These are phyloP conservation scores for Alternaria tenuissima DNA, from an alignment of 2,329 filamentous ascomycete genomes.

Conservation along the genomic window DNA sequence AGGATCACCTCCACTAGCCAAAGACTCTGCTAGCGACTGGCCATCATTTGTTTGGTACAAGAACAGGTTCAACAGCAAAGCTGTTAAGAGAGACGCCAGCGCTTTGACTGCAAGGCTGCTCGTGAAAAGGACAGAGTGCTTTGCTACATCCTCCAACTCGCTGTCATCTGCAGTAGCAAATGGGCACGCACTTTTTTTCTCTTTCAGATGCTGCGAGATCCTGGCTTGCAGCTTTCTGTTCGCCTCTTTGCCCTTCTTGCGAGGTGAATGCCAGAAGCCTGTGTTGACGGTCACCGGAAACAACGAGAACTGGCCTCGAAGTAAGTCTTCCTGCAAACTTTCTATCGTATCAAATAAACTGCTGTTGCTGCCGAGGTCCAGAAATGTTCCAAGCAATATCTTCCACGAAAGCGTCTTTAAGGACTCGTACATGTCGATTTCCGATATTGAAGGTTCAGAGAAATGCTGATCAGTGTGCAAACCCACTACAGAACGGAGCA, in stretches of 20 bases:
- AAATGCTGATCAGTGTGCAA: neutral
- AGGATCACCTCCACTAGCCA: neutral
- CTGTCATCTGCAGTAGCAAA: neutral
- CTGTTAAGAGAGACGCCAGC: conserved; percentile 1
- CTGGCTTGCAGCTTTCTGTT: neutral
- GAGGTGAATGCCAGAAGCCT: conserved; percentile 4
- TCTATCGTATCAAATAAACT: neutral
- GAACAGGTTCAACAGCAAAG: neutral
- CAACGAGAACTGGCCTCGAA: conserved; percentile 2
- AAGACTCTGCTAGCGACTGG: neutral
- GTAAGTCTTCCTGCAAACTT: neutral
- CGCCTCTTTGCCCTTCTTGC: conserved; percentile 2
- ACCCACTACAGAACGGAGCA: neutral
- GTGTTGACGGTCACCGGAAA: neutral
- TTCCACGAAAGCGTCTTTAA: conserved; percentile 4
- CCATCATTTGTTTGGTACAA: neutral
- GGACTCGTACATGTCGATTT: neutral
- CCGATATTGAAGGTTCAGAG: neutral
- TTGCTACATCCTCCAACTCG: neutral
- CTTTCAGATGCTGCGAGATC: neutral
- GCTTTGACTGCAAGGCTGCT: conserved; percentile 3
- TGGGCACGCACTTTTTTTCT: neutral
- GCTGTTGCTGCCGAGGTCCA: neutral
- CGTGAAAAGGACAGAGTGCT: conserved; percentile 3
- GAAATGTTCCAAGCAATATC: conserved; percentile 1